Evolutionary conservation across 768 basidiomycete genomes (phyloP).

Genomic region (Tulasnella sp.): DNA sequence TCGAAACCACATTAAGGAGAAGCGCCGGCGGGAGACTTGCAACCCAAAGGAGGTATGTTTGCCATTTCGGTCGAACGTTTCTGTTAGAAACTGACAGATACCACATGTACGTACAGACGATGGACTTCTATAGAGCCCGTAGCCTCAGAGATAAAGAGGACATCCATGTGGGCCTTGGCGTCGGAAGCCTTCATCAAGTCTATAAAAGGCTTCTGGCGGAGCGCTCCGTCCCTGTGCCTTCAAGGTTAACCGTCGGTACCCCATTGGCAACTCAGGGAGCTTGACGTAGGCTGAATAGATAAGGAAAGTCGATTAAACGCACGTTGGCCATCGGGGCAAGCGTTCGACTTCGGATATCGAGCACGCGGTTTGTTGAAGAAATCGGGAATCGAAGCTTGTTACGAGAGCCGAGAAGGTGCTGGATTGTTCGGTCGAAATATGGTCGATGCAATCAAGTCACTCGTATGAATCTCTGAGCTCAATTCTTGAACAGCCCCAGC

Average conservation of each 20-base stretch:
- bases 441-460: background rate
- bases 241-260: slow-evolving; percentile 2
- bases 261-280: background rate
- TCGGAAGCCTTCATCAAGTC: background rate
- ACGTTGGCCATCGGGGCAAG: background rate
- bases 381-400: background rate
- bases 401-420: background rate
- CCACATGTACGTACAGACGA: slow-evolving; percentile 2
- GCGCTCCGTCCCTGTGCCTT: background rate
- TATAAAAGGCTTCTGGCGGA: background rate
- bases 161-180: background rate
- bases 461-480: background rate
- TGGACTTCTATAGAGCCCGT: background rate
- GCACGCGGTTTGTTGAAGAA: background rate
- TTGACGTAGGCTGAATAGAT: background rate
- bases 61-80: background rate
- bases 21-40: background rate
- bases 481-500: background rate
- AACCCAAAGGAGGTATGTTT: background rate
- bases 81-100: background rate
- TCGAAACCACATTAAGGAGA: background rate
- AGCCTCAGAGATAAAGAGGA: background rate
- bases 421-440: too few relatives aligned
- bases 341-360: background rate
- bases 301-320: background rate